phyloP scores from a whole-genome alignment of 768 basidiomycete species.

The Leccinum uliginosum region DNA sequence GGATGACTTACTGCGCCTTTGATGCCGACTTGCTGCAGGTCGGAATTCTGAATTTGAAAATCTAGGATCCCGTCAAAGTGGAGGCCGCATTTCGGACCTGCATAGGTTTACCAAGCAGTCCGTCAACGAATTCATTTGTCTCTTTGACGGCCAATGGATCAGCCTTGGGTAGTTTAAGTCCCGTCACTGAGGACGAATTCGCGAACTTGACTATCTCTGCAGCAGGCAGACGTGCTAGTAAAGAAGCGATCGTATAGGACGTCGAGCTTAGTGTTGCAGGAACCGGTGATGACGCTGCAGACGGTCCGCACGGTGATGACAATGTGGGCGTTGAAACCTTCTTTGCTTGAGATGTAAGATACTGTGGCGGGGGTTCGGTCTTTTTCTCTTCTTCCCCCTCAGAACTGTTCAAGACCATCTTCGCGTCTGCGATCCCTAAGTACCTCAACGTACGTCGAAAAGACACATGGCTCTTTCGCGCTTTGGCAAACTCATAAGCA shows the following conservation, averaged over 20 bases:
- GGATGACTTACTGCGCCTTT: constrained; percentile 61
- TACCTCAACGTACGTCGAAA: constrained; percentile 81
- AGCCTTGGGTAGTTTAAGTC: constrained; percentile 62
- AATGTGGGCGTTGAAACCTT: constrained; percentile 66
- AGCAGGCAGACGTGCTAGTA: constrained; percentile 74
- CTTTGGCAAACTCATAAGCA: constrained; percentile 83
- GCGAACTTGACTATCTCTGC: constrained; percentile 69
- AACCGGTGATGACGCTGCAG: constrained; percentile 65
- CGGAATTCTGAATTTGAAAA: constrained; percentile 41
- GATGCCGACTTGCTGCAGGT: constrained; percentile 71
- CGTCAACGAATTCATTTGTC: constrained; percentile 71
- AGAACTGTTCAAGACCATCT: constrained; percentile 71
- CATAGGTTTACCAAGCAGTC: constrained; percentile 48
- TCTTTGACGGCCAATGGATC: constrained; percentile 65
- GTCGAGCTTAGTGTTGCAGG: constrained; percentile 54
- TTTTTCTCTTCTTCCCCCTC: constrained; percentile 47
- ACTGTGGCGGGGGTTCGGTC: constrained; percentile 34
- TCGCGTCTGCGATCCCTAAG: constrained; percentile 75
- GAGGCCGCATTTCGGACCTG: constrained; percentile 54
- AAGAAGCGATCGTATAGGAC: constrained; percentile 59
- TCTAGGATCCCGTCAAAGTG: constrained; percentile 11
- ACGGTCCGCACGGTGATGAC: constrained; percentile 69
- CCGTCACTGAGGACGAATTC: constrained; percentile 40
- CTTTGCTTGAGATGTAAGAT: constrained; percentile 62
- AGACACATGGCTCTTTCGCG: constrained; percentile 88